Base-by-base conservation (phyloP, 1,139 yeast species). In the Geotrichum australiense region DNA sequence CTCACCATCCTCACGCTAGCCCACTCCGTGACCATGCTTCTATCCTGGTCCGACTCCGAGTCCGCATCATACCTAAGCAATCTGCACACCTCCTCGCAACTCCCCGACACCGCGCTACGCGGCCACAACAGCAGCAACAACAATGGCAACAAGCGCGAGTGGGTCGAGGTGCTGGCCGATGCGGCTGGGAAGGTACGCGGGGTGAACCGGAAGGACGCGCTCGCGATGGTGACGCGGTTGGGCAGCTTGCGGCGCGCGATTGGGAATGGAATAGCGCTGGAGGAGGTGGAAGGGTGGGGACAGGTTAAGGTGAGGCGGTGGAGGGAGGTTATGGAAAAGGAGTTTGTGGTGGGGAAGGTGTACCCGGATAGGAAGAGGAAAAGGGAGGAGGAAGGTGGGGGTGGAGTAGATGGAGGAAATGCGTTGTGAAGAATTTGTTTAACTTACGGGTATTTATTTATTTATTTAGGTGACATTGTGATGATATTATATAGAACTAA, bases 1-100 rank as follows among this genome's bases (percentile, higher is more conserved):
- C 63, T 91, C 36, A 80, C 82, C 55, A 81, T 76, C 54, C 63
- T 80, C 24, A 78, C 94, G 50, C 63, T 89, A 45, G 76, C 76
- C 51, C 78, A 80, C 50, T 86, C 82, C 42, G 46, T 49, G 45
- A 73, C 94, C 0, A 55, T 89, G 47, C 65, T 89, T 1, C 64
- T 86, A 27, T 83, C 94, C 0, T 87, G 95, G 84, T 75, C 80
- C 23, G 78, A 77, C 51, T 86, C 78, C 49, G 96, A 91, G 55
- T 94, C 96, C 2, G 95, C 89, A 0, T 78, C 76, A 46, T 89
- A 87, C 55, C 61, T 89, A 8, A 47, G 59, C 6, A 54, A 58
- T 15, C 53, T 65, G 35, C 62, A 63, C 37, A 28, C 3, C 15
- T n/a, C n/a, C n/a, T n/a, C n/a, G n/a, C n/a, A n/a, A n/a, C 47